A percentile compares a stretch with the other conserved stretches of the same genome.
These are phyloP conservation scores for Linum lewisii DNA, from an alignment of 345 rosid species.

Conservation along the genomic window DNA sequence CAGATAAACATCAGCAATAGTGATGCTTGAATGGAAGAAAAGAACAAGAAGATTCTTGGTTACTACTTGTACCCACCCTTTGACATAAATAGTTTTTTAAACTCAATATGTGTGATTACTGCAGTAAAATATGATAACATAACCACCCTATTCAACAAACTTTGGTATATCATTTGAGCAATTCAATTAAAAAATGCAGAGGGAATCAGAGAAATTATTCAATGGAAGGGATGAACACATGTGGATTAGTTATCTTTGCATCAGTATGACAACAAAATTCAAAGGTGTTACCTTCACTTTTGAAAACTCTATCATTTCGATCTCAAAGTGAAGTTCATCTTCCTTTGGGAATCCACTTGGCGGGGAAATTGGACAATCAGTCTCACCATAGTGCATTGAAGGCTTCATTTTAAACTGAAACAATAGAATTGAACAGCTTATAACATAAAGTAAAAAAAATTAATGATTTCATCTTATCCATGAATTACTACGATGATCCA, in stretches of 20 bases:
- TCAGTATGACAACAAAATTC: not conserved
- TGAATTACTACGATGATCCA: not conserved
- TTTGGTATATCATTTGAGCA: not conserved
- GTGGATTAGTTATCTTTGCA: not conserved
- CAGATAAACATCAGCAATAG: no score
- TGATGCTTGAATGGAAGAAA: not conserved
- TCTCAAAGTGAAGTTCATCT: constrained; percentile 94
- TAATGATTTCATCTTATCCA: not conserved
- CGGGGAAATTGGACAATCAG: constrained; percentile 65
- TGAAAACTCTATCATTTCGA: constrained; percentile 70
- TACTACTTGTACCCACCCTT: no score
- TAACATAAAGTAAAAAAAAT: not conserved
- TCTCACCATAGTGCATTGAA: constrained; percentile 87
- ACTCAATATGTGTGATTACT: not conserved
- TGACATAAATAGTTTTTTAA: no score
- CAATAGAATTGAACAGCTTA: not conserved
- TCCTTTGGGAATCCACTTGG: constrained; percentile 69
- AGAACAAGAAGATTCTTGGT: no score
- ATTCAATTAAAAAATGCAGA: not conserved
- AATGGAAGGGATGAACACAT: not conserved
- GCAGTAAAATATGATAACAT: not conserved
- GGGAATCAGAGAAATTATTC: not conserved
- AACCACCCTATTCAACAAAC: not conserved
- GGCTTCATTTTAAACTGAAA: constrained; percentile 95
- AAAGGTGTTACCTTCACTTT: constrained; percentile 66